A percentile compares a stretch with the other conserved stretches of the same genome.
phyloP scores from a whole-genome alignment of 164 flowering plant species.

The Umbilicus rupestris region DNA sequence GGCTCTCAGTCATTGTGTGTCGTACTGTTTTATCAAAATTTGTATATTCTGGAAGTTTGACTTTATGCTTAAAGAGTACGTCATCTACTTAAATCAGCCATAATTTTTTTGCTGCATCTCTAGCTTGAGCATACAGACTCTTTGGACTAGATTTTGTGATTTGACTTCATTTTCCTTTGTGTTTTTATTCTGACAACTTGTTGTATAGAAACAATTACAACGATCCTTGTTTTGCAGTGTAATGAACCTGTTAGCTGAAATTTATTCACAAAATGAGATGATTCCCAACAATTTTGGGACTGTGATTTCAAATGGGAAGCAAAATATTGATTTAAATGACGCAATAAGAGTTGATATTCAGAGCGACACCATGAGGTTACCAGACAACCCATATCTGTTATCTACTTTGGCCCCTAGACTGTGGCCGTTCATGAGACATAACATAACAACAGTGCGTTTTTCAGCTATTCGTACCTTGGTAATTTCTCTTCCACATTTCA shows the following conservation, averaged over 20 bases:
- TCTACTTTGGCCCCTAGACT: constrained; percentile 84
- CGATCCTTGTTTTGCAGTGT: constrained; percentile 53
- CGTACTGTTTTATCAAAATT: no score
- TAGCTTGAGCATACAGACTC: background rate
- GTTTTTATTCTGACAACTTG: background rate
- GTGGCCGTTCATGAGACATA: constrained; percentile 99
- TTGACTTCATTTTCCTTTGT: background rate
- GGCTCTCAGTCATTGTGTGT: background rate
- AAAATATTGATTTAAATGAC: constrained; percentile 66
- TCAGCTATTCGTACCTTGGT: constrained; percentile 94
- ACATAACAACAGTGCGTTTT: constrained; percentile 81
- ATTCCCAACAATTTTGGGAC: constrained; percentile 47
- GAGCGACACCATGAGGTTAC: constrained; percentile 30
- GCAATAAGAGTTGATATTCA: constrained; percentile 28
- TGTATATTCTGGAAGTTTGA: background rate
- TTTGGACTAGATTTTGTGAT: background rate
- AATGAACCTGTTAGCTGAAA: constrained; percentile 94
- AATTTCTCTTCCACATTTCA: constrained; percentile 12
- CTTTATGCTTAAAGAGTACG: background rate
- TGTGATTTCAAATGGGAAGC: constrained; percentile 23
- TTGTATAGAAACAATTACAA: background rate
- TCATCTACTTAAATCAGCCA: background rate
- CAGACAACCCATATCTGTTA: constrained; percentile 61
- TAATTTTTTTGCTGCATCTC: background rate
- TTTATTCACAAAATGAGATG: constrained; percentile 90